A percentile compares a stretch with the other conserved stretches of the same genome.
Evolutionary conservation across 768 basidiomycete genomes (phyloP).

Genomic region (Tricholoma matsutake): DNA sequence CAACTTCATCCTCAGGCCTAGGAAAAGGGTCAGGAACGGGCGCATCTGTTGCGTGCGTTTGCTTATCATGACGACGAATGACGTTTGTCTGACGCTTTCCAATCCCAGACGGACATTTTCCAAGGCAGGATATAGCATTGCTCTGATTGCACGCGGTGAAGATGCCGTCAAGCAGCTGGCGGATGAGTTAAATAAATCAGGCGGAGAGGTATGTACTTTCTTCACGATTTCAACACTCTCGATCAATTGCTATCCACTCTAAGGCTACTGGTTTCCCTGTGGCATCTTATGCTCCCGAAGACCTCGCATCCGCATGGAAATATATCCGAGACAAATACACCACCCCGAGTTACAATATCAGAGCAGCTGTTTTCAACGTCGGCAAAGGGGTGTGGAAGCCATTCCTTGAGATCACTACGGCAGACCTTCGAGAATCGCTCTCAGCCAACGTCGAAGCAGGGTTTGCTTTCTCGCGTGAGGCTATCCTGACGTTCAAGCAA

Average conservation of each 20-base stretch:
- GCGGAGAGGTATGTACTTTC: conserved; percentile 49
- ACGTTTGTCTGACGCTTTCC: conserved; percentile 2
- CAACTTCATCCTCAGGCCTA: conserved; percentile 30
- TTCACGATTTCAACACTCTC: background rate
- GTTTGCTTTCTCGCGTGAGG: conserved; percentile 62
- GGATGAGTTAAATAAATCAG: conserved; percentile 48
- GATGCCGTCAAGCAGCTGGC: conserved; percentile 52
- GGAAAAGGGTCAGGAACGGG: conserved; percentile 54
- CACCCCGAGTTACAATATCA: conserved; percentile 47
- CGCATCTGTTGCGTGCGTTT: conserved; percentile 52
- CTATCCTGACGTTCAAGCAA: conserved; percentile 56
- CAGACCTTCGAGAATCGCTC: conserved; percentile 49
- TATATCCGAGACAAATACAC: conserved; percentile 45
- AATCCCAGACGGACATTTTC: conserved; percentile 51
- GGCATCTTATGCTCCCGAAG: conserved; percentile 44
- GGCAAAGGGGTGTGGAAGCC: conserved; percentile 58
- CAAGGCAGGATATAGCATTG: conserved; percentile 62
- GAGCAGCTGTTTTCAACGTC: conserved; percentile 64
- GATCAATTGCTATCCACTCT: conserved; percentile 6
- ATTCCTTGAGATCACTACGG: conserved; percentile 60
- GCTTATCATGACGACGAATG: background rate
- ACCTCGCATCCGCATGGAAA: conserved; percentile 48
- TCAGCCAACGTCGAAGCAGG: conserved; percentile 55
- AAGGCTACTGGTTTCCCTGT: conserved; percentile 60
- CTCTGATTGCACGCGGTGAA: conserved; percentile 58